Evolutionary conservation across 1,284 basidiomycete species (phyloP).

Genomic region (Austropuccinia psidii): DNA sequence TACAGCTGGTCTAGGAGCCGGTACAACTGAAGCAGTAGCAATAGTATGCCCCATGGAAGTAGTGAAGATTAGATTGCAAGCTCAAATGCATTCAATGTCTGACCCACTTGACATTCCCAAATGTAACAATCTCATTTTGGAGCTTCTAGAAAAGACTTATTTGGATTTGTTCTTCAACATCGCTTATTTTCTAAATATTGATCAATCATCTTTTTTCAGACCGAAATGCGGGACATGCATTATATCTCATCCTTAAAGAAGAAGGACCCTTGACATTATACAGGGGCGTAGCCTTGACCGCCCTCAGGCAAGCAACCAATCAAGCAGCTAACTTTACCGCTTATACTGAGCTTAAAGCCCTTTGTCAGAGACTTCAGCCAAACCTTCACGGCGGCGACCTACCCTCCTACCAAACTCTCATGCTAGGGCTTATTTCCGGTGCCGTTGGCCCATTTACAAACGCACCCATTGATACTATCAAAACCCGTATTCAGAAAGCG

Average conservation of each 20-base stretch:
- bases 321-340: conserved; percentile 98
- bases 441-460: conserved; percentile 97
- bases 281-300: conserved; percentile 85
- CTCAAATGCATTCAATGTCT: conserved; percentile 93
- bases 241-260: conserved; percentile 88
- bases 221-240: conserved; percentile 83
- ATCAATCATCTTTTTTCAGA: conserved; percentile 10
- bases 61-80: conserved; percentile 96
- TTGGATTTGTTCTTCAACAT: not conserved
- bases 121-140: conserved; percentile 56
- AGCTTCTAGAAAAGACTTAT: not conserved
- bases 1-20: conserved; percentile 82
- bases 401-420: conserved; percentile 88
- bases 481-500: conserved; percentile 75
- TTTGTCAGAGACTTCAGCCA: conserved; percentile 69
- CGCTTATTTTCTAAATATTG: not conserved
- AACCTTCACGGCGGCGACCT: conserved; percentile 57
- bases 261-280: conserved; percentile 82
- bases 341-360: conserved; percentile 91
- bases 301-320: conserved; percentile 93
- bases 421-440: conserved; percentile 88
- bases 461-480: conserved; percentile 95
- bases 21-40: conserved; percentile 83
- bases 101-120: conserved; percentile 89
- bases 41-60: conserved; percentile 99